Base-by-base conservation (phyloP, 2,329 filamentous ascomycete genomes). In the Fusarium fujikuroi region DNA sequence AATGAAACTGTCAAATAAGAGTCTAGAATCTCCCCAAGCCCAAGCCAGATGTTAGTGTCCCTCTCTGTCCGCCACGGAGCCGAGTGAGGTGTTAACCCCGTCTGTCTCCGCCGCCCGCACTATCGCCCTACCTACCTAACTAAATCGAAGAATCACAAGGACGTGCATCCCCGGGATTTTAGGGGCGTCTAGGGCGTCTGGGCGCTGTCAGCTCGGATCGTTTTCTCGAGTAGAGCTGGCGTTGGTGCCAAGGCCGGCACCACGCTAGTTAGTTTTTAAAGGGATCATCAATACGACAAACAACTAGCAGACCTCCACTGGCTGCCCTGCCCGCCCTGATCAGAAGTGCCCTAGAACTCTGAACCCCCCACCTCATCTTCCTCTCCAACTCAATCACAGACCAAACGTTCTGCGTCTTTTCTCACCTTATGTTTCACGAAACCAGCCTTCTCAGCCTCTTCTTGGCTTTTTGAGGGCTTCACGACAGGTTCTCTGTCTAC, bases 381-480 rank as follows among this genome's bases (percentile, higher is more conserved):
- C 43, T 58, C 53, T 44, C 37, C 60, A 46, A 49, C 50, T 58
- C 54, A 60, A 44, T 47, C 59, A 72, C 44, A 56, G 72, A 69
- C 63, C 59, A 60, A 72, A 72, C 68, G 54, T 52, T 40, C 36
- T 28, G 18, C 40, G 63, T 49, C 40, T 30, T 66, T 50, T 73
- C 66, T 68, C 65, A 50, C 49, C 67, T 59, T 58, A 72, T 73
- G 71, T 74, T 73, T 68, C 71, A 74, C 71, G 50, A 37, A 40
- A 25, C 59, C 62, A 59, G 67, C 63, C 70, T 74, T 71, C 50
- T 60, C 66, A 73, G 70, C 70, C 71, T 73, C 46, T 47, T 68
- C 52, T 66, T 66, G 60, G 70, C 70, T 59, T 57, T 53, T 34
- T 46, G 30, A 58, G 63, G 59, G 59, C 58, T 67, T 63, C 59